These are phyloP conservation scores for Yamadazyma atmosphaerica DNA, from an alignment of 1,139 yeast genomes.

Conservation along the genomic window DNA sequence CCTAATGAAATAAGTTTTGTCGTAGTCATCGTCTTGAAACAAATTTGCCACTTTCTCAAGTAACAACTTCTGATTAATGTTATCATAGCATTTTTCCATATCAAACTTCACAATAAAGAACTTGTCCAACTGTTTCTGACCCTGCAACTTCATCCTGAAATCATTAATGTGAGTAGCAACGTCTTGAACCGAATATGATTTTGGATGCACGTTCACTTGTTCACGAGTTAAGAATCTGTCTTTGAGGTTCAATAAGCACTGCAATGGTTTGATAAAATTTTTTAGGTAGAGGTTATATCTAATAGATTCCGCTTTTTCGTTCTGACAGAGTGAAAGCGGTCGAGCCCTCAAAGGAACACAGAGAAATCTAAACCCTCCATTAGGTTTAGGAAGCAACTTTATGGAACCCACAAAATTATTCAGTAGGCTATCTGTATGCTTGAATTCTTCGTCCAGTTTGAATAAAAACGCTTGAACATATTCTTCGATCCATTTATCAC, in stretches of 20 bases:
- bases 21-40: slow-evolving; percentile 22
- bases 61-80: slow-evolving; percentile 56
- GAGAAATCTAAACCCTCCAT: slow-evolving; percentile 55
- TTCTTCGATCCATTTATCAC: slow-evolving; percentile 38
- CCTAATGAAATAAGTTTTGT: slow-evolving; percentile 25
- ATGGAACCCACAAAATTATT: slow-evolving; percentile 33
- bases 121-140: slow-evolving; percentile 28
- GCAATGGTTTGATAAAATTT: slow-evolving; percentile 24
- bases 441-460: slow-evolving; percentile 11
- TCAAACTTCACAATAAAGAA: slow-evolving; percentile 71
- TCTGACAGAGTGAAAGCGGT: slow-evolving; percentile 12
- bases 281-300: slow-evolving; percentile 19
- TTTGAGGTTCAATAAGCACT: slow-evolving; percentile 12
- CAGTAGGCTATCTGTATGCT: slow-evolving; percentile 6
- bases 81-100: slow-evolving; percentile 76
- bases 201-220: slow-evolving; percentile 20
- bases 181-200: slow-evolving; percentile 29
- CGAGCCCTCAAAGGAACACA: slow-evolving; percentile 49
- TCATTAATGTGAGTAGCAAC: slow-evolving; percentile 21
- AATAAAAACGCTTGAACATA: slow-evolving; percentile 38
- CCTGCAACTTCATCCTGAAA: slow-evolving; percentile 17
- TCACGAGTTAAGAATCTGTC: slow-evolving; percentile 18
- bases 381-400: slow-evolving; percentile 54
- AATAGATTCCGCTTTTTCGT: slow-evolving; percentile 13
- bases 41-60: slow-evolving; percentile 27